Conservation (phyloP, 2,329 filamentous ascomycete species). For the Graphilbum fragrans region DNA sequence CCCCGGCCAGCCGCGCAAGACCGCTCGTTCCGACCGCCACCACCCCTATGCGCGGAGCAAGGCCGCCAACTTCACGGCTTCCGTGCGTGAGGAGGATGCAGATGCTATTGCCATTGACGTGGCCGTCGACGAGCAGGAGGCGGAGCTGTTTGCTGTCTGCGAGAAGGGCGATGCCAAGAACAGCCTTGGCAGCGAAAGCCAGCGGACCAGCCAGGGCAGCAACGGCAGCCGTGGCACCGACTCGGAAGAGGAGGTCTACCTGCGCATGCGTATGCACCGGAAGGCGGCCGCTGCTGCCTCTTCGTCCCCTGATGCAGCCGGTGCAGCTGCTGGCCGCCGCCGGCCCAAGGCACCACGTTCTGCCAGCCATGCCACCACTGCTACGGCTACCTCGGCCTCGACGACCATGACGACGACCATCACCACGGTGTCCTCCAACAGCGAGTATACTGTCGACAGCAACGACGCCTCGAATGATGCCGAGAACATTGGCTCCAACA, state of each 20-base stretch:
- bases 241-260: slow-evolving; percentile 71
- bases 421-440: slow-evolving; percentile 58
- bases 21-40: slow-evolving; percentile 61
- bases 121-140: slow-evolving; percentile 33
- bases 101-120: slow-evolving; percentile 15
- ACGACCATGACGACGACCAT: slow-evolving; percentile 43
- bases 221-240: slow-evolving; percentile 39
- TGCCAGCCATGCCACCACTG: not conserved
- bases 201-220: slow-evolving; percentile 47
- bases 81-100: slow-evolving; percentile 17
- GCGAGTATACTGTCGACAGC: slow-evolving; percentile 63
- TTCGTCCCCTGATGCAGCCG: not conserved
- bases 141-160: slow-evolving; percentile 21
- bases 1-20: slow-evolving; percentile 89
- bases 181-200: slow-evolving; percentile 47
- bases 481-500: slow-evolving; percentile 51
- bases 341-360: not conserved
- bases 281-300: slow-evolving; percentile 34
- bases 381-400: slow-evolving; percentile 46
- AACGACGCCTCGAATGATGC: slow-evolving; percentile 59
- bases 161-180: slow-evolving; percentile 29
- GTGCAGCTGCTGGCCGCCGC: not conserved
- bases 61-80: slow-evolving; percentile 24
- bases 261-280: slow-evolving; percentile 59
- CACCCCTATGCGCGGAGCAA: slow-evolving; percentile 52